Percentiles rank a stretch among this genome's conserved stretches.
Conservation (phyloP, 495 filamentous ascomycete species). For the Cudoniella acicularis region DNA sequence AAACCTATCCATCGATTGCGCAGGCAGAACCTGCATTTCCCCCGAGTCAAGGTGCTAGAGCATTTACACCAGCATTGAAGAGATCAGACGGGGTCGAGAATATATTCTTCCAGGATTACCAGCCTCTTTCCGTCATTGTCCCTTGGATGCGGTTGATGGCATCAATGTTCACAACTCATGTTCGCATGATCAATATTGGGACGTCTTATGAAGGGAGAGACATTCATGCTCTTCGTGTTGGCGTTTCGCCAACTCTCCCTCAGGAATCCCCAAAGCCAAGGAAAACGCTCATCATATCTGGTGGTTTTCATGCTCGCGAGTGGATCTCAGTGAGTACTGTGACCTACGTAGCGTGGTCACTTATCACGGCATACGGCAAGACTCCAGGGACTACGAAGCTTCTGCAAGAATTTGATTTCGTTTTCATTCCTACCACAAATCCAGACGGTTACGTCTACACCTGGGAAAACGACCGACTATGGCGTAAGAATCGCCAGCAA, state of each 20-base stretch:
- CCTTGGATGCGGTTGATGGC: slow-evolving; percentile 89
- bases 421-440: slow-evolving; percentile 88
- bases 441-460: slow-evolving; percentile 93
- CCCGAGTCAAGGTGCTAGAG: slow-evolving; percentile 10
- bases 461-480: slow-evolving; percentile 87
- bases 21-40: slow-evolving; percentile 14
- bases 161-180: slow-evolving; percentile 81
- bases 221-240: slow-evolving; percentile 79
- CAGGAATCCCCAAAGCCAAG: slow-evolving; percentile 41
- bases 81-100: slow-evolving; percentile 36
- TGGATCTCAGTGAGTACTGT: slow-evolving; percentile 95
- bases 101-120: slow-evolving; percentile 85
- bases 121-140: slow-evolving; percentile 70
- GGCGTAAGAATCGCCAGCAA: slow-evolving; percentile 91
- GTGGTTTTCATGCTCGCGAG: slow-evolving; percentile 86
- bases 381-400: slow-evolving; percentile 64
- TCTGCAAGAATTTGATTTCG: slow-evolving; percentile 76
- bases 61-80: slow-evolving; percentile 32
- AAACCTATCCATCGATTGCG: slow-evolving; percentile 60
- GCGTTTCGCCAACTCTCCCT: slow-evolving; percentile 48
- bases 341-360: slow-evolving; percentile 84
- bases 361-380: slow-evolving; percentile 78
- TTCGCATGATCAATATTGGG: slow-evolving; percentile 70
- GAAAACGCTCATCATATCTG: slow-evolving; percentile 79
- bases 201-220: slow-evolving; percentile 80